Conservation (phyloP, 1,284 basidiomycete species). For the Trichosporon faecale region DNA sequence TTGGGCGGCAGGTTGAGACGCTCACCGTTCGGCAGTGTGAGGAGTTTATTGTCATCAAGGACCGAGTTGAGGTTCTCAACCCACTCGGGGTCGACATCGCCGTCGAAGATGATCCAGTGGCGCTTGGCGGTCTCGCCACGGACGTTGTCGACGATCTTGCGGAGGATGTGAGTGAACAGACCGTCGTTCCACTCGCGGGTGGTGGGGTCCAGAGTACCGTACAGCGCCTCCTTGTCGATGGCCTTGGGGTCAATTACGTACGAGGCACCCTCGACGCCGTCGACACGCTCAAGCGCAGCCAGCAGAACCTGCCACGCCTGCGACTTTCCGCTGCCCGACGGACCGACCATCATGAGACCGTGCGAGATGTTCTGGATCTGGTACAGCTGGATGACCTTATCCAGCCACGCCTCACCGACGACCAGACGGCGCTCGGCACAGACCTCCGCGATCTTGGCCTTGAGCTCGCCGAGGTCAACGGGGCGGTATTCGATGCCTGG, state of each 20-base stretch:
- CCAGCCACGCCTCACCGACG: constrained; percentile 82
- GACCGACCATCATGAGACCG: constrained; percentile 99
- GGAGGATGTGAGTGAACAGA: constrained; percentile 93
- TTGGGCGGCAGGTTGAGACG: constrained; percentile 95
- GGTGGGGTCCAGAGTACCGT: constrained; percentile 94
- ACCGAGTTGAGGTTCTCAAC: constrained; percentile 96
- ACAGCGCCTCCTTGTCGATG: constrained; percentile 96
- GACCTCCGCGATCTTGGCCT: constrained; percentile 78
- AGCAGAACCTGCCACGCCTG: constrained; percentile 95
- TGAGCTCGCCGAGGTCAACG: constrained; percentile 80
- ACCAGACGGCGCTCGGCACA: constrained; percentile 83
- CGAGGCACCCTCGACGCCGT: constrained; percentile 85
- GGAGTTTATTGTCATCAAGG: constrained; percentile 95
- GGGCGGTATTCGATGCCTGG: constrained; percentile 89
- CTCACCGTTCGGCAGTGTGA: constrained; percentile 97
- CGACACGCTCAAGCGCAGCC: constrained; percentile 82
- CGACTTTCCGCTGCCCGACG: constrained; percentile 95
- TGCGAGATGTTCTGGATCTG: constrained; percentile 99
- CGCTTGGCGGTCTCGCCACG: constrained; percentile 94
- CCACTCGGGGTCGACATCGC: constrained; percentile 99
- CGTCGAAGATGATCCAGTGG: constrained; percentile 99
- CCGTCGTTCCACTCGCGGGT: constrained; percentile 99
- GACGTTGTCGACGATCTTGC: constrained; percentile 98
- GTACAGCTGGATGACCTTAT: constrained; percentile 95
- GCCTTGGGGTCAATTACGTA: constrained; percentile 99